These are phyloP conservation scores for Dactylellina leptospora DNA, from an alignment of 2,329 filamentous ascomycete genomes.

Conservation along the genomic window DNA sequence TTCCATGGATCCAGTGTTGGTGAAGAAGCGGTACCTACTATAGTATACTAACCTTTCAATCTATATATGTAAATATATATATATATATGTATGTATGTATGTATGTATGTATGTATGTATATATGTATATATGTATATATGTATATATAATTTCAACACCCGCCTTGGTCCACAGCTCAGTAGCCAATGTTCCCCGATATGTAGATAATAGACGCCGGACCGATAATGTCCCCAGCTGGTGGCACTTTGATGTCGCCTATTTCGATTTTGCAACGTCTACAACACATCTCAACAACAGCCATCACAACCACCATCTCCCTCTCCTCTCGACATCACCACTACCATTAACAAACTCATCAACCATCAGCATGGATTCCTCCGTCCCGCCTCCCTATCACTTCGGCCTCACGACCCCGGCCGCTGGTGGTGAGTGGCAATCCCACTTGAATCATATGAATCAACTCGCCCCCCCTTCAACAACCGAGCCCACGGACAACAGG, in stretches of 20 bases:
- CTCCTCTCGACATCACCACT: neutral
- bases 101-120: neutral
- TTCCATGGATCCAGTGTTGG: no score
- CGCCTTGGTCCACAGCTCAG: neutral
- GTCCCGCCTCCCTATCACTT: neutral
- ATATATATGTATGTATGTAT: neutral
- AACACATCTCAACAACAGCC: no score
- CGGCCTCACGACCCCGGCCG: neutral
- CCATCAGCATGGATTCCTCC: neutral
- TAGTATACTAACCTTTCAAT: no score
- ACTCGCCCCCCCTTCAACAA: no score
- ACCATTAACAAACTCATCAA: neutral
- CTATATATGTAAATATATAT: neutral
- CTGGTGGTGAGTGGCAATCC: slow-evolving; percentile 14
- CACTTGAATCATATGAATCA: neutral
- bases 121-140: neutral
- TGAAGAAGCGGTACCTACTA: no score
- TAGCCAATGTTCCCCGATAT: no score
- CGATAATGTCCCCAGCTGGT: no score
- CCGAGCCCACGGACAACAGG: no score
- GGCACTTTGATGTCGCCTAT: no score
- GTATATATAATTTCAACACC: neutral
- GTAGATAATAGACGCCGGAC: no score
- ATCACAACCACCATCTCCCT: neutral
- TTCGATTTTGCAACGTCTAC: no score